Base-by-base conservation (phyloP, 495 filamentous ascomycete genomes). In the Penicillium psychrofluorescens region DNA sequence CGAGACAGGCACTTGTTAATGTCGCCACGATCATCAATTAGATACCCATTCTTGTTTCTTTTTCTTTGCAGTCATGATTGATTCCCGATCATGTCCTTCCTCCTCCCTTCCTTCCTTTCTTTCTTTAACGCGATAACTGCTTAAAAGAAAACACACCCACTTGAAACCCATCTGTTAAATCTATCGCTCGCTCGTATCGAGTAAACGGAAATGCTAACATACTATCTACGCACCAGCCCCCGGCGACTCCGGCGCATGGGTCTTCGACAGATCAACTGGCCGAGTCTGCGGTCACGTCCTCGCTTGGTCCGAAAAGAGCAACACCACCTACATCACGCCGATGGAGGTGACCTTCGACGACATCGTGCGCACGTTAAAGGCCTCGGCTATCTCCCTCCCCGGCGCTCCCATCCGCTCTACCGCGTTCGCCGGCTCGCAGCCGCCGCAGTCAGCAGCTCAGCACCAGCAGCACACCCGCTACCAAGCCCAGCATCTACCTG, bases 201-300 rank as follows among this genome's bases (percentile, higher is more conserved):
- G 56, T 57, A 60, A 51, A 43, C 15, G 14, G 32, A 11, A 6
- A 52, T 46, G 51, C 58, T 58, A 62, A 55, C 48, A 45, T 44
- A 29, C 40, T 38, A 34, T 31, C 28, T 8, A 16, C 28, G 2
- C 27, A 42, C 28, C 47, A 78, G 83, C 89, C 34, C 88, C 88
- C 15, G 91, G 91, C 13, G 90, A 97, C 59, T 90, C 85, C 9
- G 91, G 91, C 11, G 89, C 91, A 12, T 96, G 91, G 91, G 78
- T 97, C 11, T 82, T 95, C 44, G 86, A 94, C 49, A 85, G 88
- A 44, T 74, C 77, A 7, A 71, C 79, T 12, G 88, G 88, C n/a
- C 77, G 78, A 28, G 81, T 95, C 5, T 90, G 86, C 58, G 91
- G 90, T 11, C 90, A 95, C 50, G 86, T 97, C 11, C 71, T 96